These are phyloP conservation scores for Solanum phureja DNA, from an alignment of 257 asterid species.

Conservation along the genomic window DNA sequence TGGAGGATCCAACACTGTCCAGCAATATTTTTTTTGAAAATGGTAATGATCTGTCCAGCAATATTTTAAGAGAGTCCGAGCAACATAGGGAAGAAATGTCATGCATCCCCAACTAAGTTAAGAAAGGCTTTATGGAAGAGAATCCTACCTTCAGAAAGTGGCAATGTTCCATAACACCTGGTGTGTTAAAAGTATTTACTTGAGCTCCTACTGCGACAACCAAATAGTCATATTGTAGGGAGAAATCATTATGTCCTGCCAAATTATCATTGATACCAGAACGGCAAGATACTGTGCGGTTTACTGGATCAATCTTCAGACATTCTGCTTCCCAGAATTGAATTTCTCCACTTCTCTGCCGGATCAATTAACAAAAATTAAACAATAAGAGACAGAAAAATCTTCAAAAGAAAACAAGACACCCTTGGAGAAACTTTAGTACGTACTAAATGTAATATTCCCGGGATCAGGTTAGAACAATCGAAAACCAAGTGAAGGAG, in stretches of 20 bases:
- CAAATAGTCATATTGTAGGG: slow-evolving; percentile 87
- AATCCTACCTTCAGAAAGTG: slow-evolving; percentile 70
- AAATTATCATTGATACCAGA: slow-evolving; percentile 34
- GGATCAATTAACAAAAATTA: not conserved
- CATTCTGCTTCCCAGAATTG: slow-evolving; percentile 91
- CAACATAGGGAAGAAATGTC: not conserved
- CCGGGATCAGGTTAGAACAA: not conserved
- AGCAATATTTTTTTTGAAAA: not conserved
- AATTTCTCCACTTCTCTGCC: slow-evolving; percentile 61
- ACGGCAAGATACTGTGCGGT: slow-evolving; percentile 73
- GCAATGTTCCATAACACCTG: slow-evolving; percentile 90
- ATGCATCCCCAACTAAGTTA: not conserved
- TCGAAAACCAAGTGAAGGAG: not conserved
- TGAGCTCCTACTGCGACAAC: slow-evolving; percentile 82
- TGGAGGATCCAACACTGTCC: not conserved
- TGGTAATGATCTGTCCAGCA: too few species aligned
- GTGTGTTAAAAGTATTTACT: slow-evolving; percentile 84
- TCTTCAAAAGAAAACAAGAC: not conserved
- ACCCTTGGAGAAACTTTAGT: not conserved
- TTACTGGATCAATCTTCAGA: slow-evolving; percentile 46
- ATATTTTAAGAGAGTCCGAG: not conserved
- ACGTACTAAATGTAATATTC: not conserved
- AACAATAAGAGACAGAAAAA: not conserved
- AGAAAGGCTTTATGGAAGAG: not conserved
- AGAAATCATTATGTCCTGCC: slow-evolving; percentile 58